Evolutionary conservation across 805 yeast species (phyloP).

Genomic region (Candida montana): DNA sequence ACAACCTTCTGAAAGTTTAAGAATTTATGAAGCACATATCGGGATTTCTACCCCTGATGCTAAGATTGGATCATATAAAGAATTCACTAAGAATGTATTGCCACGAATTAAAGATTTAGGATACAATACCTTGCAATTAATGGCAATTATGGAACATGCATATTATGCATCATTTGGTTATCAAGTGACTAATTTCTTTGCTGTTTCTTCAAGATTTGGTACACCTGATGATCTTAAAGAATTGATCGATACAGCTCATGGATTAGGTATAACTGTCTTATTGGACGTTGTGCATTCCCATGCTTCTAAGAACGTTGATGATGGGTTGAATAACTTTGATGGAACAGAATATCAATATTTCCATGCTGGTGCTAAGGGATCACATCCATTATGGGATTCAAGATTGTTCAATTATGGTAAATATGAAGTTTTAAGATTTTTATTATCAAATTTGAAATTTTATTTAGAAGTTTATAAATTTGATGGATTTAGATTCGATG

Average conservation of each 20-base stretch:
- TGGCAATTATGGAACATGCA: constrained; percentile 99
- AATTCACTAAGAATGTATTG: constrained; percentile 72
- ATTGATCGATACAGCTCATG: constrained; percentile 87
- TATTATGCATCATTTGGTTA: constrained; percentile 98
- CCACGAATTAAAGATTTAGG: constrained; percentile 86
- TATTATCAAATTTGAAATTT: constrained; percentile 78
- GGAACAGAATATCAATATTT: constrained; percentile 95
- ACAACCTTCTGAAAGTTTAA: constrained; percentile 40
- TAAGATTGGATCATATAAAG: constrained; percentile 75
- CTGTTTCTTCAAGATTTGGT: constrained; percentile 85
- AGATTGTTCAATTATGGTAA: constrained; percentile 86
- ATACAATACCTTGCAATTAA: constrained; percentile 87
- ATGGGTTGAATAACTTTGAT: constrained; percentile 88
- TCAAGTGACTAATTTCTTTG: constrained; percentile 90
- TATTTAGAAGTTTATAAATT: constrained; percentile 78
- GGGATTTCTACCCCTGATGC: constrained; percentile 94
- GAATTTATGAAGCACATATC: constrained; percentile 91
- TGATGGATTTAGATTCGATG: constrained; percentile 96
- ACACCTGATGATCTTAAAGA: constrained; percentile 93
- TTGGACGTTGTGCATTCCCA: constrained; percentile 95
- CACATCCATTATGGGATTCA: constrained; percentile 94
- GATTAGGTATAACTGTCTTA: constrained; percentile 77
- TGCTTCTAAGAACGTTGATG: constrained; percentile 89
- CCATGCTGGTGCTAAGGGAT: constrained; percentile 87
- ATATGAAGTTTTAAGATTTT: constrained; percentile 84